Evolutionary conservation across 202 grass and related monocot genomes (phyloP), one percentile per base, ranked within the genome.

Genomic region (Zoysia matrella): DNA sequence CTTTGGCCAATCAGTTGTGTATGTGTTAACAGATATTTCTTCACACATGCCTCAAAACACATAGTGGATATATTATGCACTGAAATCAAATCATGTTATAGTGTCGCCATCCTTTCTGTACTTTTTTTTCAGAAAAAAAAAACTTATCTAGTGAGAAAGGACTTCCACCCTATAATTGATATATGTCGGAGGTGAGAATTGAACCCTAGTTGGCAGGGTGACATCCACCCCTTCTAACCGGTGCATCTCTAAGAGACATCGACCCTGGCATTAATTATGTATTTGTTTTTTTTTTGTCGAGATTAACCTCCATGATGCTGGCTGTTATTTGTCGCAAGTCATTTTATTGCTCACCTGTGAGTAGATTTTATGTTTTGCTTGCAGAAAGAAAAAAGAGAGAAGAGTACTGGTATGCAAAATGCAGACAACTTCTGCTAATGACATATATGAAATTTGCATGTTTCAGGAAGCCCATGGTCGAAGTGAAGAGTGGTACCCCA

Each of bases 401-500:
- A 75, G 22, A 71, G n/a, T 64, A 65, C 11, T 70, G 6, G 71
- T 45, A 36, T 60, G n/a, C 51, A 58, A 76, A 76, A 11, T 57
- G n/a, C 67, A 72, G 58, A 66, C 11, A 65, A 55, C 18, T 78
- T 51, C 8, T 81, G 30, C 72, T 79, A 30, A 79, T 42, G 42
- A 52, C n/a, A 58, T 83, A 2, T 67, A 22, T 73, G 44, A 41
- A 15, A 11, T 44, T 50, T 83, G 44, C 70, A 12, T 83, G 52
- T 76, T 89, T 64, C 88, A 94, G 92, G 62, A 87, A 94, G 51
- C 86, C 55, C 44, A 3, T 67, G 50, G 41, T 55, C 64, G 84
- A 91, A 86, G 61, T 77, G 45, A 94, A 94, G 79, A 83, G 52
- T 82, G 73, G 74, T 45, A 79, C 86, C 61, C 86, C 69, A 69